Evolutionary conservation across 768 basidiomycete species (phyloP).

Genomic region (Termitomyces sp.): DNA sequence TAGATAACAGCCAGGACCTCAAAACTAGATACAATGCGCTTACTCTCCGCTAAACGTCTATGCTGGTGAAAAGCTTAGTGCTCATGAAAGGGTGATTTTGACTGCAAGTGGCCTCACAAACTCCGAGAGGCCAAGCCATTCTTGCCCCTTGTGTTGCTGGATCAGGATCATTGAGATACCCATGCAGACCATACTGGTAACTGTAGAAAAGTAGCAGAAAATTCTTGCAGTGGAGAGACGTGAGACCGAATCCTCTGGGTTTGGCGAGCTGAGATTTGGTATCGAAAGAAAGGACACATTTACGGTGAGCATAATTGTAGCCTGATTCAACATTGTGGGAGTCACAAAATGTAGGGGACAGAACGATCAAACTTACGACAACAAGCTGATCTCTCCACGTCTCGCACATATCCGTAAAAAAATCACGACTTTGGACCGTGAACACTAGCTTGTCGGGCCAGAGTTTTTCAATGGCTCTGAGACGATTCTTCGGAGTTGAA

Average conservation of each 20-base stretch:
- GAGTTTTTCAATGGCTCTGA: not conserved
- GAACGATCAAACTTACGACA: not conserved
- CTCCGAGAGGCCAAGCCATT: not conserved
- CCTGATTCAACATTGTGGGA: not conserved
- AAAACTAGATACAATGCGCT: not conserved
- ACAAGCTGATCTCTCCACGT: not conserved
- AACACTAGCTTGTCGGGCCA: not conserved
- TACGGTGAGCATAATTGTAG: not conserved
- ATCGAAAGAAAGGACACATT: conserved; percentile 1
- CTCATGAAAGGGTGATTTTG: not conserved
- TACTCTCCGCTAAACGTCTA: not conserved
- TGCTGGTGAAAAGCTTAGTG: not conserved
- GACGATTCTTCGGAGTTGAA: not conserved
- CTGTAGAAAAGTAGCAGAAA: not conserved
- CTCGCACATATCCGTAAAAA: not conserved
- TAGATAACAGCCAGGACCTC: not conserved
- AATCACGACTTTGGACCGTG: not conserved
- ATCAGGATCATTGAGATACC: not conserved
- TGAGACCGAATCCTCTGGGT: not conserved
- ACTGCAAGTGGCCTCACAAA: not conserved
- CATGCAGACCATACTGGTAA: conserved; percentile 1
- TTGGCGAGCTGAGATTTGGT: not conserved
- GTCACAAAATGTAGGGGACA: not conserved
- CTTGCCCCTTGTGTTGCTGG: not conserved
- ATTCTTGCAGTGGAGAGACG: not conserved